These are phyloP conservation scores for Ogataea philodendri DNA, from an alignment of 805 yeast genomes.

Conservation along the genomic window DNA sequence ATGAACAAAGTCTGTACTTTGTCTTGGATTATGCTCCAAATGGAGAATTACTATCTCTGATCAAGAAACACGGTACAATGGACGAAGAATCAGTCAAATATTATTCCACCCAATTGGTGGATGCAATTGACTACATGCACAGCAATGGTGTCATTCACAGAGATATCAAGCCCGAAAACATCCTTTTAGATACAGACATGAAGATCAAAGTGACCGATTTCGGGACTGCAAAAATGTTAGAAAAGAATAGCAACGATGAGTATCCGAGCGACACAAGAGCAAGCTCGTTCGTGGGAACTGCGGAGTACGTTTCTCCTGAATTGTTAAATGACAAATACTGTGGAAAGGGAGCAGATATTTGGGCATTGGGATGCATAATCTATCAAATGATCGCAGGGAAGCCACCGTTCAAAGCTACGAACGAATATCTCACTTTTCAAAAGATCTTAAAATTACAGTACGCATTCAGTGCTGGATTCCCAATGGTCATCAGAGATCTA, in stretches of 20 bases:
- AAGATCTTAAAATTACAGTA: constrained; percentile 76
- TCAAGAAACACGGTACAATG: constrained; percentile 67
- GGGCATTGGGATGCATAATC: constrained; percentile 62
- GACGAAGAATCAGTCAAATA: constrained; percentile 67
- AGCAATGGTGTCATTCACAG: constrained; percentile 74
- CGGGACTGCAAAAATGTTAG: constrained; percentile 77
- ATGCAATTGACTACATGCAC: constrained; percentile 72
- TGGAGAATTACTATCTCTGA: constrained; percentile 69
- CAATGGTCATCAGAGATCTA: constrained; percentile 67
- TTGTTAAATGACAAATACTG: constrained; percentile 67
- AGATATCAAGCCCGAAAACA: constrained; percentile 83
- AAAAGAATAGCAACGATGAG: constrained; percentile 46
- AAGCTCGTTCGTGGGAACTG: constrained; percentile 82
- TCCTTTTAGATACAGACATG: constrained; percentile 58
- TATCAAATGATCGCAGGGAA: constrained; percentile 65
- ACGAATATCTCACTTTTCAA: constrained; percentile 79
- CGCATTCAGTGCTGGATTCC: constrained; percentile 85
- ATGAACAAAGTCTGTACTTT: constrained; percentile 67
- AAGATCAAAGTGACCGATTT: constrained; percentile 75
- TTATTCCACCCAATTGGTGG: constrained; percentile 71
- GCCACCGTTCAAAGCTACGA: constrained; percentile 81
- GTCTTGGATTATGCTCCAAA: constrained; percentile 77
- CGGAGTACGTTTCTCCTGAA: constrained; percentile 83
- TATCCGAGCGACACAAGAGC: constrained; percentile 70
- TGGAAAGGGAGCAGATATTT: constrained; percentile 58